Conservation (phyloP, 2,329 filamentous ascomycete species). For the Xylaria hypoxylon region DNA sequence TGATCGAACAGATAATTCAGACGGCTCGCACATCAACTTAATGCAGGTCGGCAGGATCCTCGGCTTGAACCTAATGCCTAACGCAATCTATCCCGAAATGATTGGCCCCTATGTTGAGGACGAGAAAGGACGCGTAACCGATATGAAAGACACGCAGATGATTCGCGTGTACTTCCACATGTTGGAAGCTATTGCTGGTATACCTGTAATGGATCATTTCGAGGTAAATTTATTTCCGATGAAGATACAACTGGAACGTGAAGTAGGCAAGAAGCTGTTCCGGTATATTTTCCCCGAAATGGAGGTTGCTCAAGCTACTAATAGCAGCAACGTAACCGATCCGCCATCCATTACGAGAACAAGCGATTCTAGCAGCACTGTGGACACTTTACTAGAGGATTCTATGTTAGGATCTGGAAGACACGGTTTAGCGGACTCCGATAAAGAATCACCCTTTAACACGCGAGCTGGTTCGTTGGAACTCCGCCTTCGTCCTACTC, state of each 20-base stretch:
- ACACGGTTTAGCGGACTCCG: constrained; percentile 54
- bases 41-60: constrained; percentile 89
- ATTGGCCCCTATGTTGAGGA: constrained; percentile 87
- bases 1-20: constrained; percentile 94
- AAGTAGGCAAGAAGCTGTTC: constrained; percentile 91
- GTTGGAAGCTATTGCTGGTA: constrained; percentile 97
- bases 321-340: constrained; percentile 62
- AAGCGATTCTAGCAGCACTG: constrained; percentile 58
- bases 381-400: constrained; percentile 58
- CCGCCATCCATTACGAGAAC: constrained; percentile 69
- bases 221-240: constrained; percentile 94
- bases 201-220: constrained; percentile 96
- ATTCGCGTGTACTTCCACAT: constrained; percentile 97
- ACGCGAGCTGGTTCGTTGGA: constrained; percentile 81
- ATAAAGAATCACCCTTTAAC: constrained; percentile 65
- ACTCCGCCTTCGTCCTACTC: constrained; percentile 83
- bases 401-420: constrained; percentile 56
- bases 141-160: constrained; percentile 80
- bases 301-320: constrained; percentile 61
- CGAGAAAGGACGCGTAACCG: constrained; percentile 63
- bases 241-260: constrained; percentile 91
- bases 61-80: constrained; percentile 87
- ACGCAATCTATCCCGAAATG: constrained; percentile 96
- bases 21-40: constrained; percentile 94
- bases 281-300: constrained; percentile 97